A percentile compares a stretch with the other conserved stretches of the same genome.
phyloP scores from a whole-genome alignment of 2,329 filamentous ascomycete genomes.

The Chaetomiaceae sp. region DNA sequence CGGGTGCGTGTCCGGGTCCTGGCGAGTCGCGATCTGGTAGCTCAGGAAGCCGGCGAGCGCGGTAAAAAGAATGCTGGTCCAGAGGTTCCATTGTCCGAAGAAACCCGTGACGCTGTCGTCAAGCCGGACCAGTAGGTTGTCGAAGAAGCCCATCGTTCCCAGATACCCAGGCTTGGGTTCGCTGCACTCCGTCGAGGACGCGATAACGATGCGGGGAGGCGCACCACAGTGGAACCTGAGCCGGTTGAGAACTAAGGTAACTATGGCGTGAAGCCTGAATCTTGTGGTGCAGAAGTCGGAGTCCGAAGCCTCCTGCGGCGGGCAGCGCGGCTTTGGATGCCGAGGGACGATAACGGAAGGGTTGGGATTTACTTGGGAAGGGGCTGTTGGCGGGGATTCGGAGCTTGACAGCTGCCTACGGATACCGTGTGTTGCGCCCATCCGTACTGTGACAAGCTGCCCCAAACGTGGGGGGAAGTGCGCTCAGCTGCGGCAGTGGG shows the following conservation, averaged over 20 bases:
- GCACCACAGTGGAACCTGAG: too few species aligned
- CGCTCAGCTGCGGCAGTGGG: not conserved
- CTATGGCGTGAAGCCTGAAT: too few species aligned
- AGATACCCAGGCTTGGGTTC: not conserved
- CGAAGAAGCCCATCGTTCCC: slow-evolving; percentile 32
- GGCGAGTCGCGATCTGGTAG: slow-evolving; percentile 63
- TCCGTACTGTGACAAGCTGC: not conserved
- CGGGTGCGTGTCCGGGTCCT: slow-evolving; percentile 86
- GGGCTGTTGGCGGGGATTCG: too few species aligned
- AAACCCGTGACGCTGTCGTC: slow-evolving; percentile 65
- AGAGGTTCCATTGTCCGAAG: slow-evolving; percentile 73
- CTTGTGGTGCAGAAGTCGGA: not conserved
- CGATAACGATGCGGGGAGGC: too few species aligned
- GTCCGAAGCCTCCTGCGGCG: not conserved
- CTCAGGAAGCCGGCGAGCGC: slow-evolving; percentile 60
- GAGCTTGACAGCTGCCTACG: too few species aligned
- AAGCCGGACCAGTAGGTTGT: slow-evolving; percentile 57
- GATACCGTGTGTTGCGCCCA: too few species aligned
- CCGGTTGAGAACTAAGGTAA: too few species aligned
- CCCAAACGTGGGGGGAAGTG: not conserved
- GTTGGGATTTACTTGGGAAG: too few species aligned
- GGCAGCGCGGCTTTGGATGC: not conserved
- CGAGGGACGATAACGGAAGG: not conserved
- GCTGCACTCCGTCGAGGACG: not conserved
- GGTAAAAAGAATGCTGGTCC: slow-evolving; percentile 66